Evolutionary conservation across 164 flowering plant genomes (phyloP), one percentile per base, ranked within the genome.

Genomic region (Nymphaea colorata): DNA sequence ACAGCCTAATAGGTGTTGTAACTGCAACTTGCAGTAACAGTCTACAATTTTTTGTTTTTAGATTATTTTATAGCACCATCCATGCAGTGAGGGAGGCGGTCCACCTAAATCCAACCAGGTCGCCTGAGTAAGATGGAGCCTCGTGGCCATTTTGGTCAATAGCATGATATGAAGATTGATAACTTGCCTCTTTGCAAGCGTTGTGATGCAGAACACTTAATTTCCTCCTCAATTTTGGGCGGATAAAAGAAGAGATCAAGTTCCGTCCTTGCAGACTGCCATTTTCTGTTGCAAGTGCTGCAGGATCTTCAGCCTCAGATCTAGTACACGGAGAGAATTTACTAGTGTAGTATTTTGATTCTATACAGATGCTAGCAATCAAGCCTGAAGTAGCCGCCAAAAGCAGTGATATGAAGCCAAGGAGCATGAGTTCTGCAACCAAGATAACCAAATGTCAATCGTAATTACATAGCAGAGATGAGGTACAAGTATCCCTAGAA

Each of bases 331-430:
- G 99, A 69, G 89, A 78, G 80, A 94, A 90, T 12, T 67, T 70
- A 69, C 83, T 76, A 59, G 79, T 74, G 71, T 87, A 94, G 85
- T 81, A 94, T 84, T 79, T 94, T 15, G 99, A 79, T 2, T 90
- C 83, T 53, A 94, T 87, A 82, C 99, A 94, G 55, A 94, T 90
- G 76, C 85, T 84, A 43, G 98, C 80, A 76, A 94, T 91, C 66
- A 72, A 74, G 82, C 92, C 86, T 65, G 99, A 90, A 65, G 99
- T 91, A 42, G 99, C 99, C 14, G 96, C 90, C 4, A 94, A 82
- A 72, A 94, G 91, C 61, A 94, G 94, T 14, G 99, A 94, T 61
- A 94, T 91, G 77, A 94, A 91, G 25, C 99, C 99, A 69, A 94
- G 94, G 68, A 94, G 87, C 99, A 94, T 94, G 83, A 94, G 79